These are phyloP conservation scores for Albophoma yamanashiensis DNA, from an alignment of 2,329 filamentous ascomycete genomes.

Conservation along the genomic window DNA sequence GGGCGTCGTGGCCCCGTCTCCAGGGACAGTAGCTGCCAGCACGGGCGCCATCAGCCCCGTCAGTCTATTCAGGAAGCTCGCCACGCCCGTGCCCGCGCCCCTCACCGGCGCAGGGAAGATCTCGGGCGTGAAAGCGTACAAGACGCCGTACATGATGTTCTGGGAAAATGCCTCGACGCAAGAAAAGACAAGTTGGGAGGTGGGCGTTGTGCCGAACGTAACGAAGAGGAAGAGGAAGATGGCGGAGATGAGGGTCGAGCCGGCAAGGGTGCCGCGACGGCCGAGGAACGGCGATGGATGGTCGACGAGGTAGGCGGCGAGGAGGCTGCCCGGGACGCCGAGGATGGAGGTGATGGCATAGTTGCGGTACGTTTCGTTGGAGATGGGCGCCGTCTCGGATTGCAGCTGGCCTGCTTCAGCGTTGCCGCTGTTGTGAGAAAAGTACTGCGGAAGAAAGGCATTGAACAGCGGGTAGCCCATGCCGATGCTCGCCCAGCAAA, in stretches of 20 bases:
- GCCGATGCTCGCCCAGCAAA: slow-evolving; percentile 73
- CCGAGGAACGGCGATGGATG: slow-evolving; percentile 51
- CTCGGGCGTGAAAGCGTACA: slow-evolving; percentile 70
- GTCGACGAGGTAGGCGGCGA: slow-evolving; percentile 64
- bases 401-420: slow-evolving; percentile 12
- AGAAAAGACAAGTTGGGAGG: slow-evolving; percentile 52
- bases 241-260: slow-evolving; percentile 56
- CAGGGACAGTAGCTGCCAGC: slow-evolving; percentile 50
- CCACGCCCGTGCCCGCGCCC: slow-evolving; percentile 62
- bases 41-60: slow-evolving; percentile 59
- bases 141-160: slow-evolving; percentile 67
- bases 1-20: slow-evolving; percentile 45
- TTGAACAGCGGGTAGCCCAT: slow-evolving; percentile 87
- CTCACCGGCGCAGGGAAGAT: slow-evolving; percentile 64
- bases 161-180: slow-evolving; percentile 62
- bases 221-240: slow-evolving; percentile 60
- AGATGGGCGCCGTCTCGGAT: slow-evolving; percentile 25
- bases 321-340: slow-evolving; percentile 65
- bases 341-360: slow-evolving; percentile 71
- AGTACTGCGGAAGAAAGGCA: slow-evolving; percentile 80
- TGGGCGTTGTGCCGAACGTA: slow-evolving; percentile 42
- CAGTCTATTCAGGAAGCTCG: slow-evolving; percentile 59
- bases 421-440: slow-evolving; percentile 44
- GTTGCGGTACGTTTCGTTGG: slow-evolving; percentile 57
- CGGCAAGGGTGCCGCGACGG: slow-evolving; percentile 61